These are phyloP conservation scores for Cytospora leucostoma DNA, from an alignment of 2,329 filamentous ascomycete genomes.

Conservation along the genomic window DNA sequence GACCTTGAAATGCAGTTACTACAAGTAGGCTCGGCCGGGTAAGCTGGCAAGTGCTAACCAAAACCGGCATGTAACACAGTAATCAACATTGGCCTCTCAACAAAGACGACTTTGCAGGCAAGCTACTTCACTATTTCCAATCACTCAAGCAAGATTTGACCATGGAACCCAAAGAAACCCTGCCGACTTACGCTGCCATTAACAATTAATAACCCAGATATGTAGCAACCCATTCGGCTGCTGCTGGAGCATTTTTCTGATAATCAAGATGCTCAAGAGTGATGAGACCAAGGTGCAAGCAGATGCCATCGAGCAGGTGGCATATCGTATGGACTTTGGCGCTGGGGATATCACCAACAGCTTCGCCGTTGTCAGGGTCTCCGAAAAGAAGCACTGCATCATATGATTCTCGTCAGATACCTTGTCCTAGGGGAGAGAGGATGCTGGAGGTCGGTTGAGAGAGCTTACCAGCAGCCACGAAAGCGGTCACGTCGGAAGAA, in stretches of 20 bases:
- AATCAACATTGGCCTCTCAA: too few species aligned
- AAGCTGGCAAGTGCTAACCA: too few species aligned
- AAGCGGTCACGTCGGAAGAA: conserved; percentile 27
- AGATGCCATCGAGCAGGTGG: conserved; percentile 29
- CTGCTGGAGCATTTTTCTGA: conserved; percentile 17
- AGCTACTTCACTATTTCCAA: too few species aligned
- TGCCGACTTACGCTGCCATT: too few species aligned
- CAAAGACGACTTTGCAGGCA: too few species aligned
- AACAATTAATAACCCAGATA: background rate
- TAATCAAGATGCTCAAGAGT: conserved; percentile 20
- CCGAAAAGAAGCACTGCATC: conserved; percentile 33
- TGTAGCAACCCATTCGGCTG: background rate
- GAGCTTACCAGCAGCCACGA: conserved; percentile 24
- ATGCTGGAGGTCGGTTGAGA: background rate
- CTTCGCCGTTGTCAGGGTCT: conserved; percentile 29
- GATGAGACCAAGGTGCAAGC: conserved; percentile 14
- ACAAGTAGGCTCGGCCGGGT: too few species aligned
- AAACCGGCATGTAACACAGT: too few species aligned
- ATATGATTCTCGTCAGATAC: background rate
- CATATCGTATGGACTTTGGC: conserved; percentile 28
- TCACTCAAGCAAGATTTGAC: too few species aligned
- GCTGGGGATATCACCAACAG: conserved; percentile 20
- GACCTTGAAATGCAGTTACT: too few species aligned
- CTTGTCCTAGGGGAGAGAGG: background rate
- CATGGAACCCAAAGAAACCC: too few species aligned